Percentiles rank a stretch among this genome's conserved stretches.
phyloP scores from a whole-genome alignment of 768 basidiomycete species.

The Tubosaeta sp. region DNA sequence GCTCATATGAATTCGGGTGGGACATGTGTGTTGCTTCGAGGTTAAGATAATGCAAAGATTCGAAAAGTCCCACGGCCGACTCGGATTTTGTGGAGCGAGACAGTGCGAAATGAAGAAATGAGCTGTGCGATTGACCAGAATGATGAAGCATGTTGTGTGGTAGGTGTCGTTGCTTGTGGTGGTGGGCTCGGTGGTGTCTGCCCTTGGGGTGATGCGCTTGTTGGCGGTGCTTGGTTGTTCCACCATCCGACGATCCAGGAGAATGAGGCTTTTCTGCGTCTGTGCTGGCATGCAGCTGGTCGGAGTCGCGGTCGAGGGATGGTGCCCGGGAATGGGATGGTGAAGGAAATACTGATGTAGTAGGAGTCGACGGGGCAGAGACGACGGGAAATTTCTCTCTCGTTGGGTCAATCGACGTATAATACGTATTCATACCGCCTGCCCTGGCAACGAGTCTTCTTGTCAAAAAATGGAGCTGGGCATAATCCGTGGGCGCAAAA shows the following conservation, averaged over 20 bases:
- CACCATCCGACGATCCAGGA: neutral
- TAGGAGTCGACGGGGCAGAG: constrained; percentile 34
- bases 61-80: constrained; percentile 67
- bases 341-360: constrained; percentile 33
- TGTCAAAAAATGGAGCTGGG: constrained; percentile 45
- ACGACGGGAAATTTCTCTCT: constrained; percentile 54
- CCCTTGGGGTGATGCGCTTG: constrained; percentile 3
- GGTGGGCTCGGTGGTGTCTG: constrained; percentile 1
- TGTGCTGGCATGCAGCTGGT: neutral
- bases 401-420: constrained; percentile 55
- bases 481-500: constrained; percentile 55
- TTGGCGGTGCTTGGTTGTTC: neutral
- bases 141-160: constrained; percentile 18
- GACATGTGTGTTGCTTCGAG: constrained; percentile 53
- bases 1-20: constrained; percentile 44
- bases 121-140: constrained; percentile 33
- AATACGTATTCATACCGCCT: constrained; percentile 63
- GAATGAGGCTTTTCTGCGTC: constrained; percentile 1
- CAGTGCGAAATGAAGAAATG: constrained; percentile 37
- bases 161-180: constrained; percentile 8
- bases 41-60: constrained; percentile 66
- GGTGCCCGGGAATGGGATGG: constrained; percentile 31
- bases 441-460: constrained; percentile 52
- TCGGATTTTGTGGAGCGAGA: constrained; percentile 37
- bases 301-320: constrained; percentile 21